Conservation (phyloP, 2,329 filamentous ascomycete species). For the Curvularia hawaiiensis region DNA sequence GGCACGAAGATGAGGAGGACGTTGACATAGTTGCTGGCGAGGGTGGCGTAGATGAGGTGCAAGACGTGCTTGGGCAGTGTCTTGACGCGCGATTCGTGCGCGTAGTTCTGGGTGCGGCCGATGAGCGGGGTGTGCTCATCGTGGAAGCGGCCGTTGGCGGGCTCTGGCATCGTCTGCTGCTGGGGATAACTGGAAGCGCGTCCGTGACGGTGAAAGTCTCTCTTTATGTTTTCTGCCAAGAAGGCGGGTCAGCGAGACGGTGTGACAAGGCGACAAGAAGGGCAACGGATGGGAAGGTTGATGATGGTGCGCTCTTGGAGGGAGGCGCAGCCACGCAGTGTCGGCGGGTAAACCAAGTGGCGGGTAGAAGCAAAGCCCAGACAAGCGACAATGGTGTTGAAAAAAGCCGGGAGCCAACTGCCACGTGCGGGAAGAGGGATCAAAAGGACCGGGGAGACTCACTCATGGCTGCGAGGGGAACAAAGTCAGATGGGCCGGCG, state of each 20-base stretch:
- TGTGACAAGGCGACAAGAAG: constrained; percentile 2
- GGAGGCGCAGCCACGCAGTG: constrained; percentile 4
- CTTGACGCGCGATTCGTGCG: constrained; percentile 36
- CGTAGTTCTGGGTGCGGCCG: constrained; percentile 21
- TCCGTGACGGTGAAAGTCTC: constrained; percentile 39
- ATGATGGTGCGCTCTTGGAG: constrained; percentile 7
- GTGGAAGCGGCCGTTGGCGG: constrained; percentile 33
- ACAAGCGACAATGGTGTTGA: constrained; percentile 6
- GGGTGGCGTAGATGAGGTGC: constrained; percentile 49
- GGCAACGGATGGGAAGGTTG: constrained; percentile 1
- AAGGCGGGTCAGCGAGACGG: constrained; percentile 8
- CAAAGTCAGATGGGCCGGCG: constrained; percentile 14
- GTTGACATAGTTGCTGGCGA: constrained; percentile 65
- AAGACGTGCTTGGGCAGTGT: constrained; percentile 38
- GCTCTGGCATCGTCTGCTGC: constrained; percentile 29
- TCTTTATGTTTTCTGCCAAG: constrained; percentile 41
- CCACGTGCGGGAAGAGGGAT: constrained; percentile 14
- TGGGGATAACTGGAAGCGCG: constrained; percentile 26
- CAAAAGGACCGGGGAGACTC: constrained; percentile 17
- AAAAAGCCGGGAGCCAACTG: constrained; percentile 11
- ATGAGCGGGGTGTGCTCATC: constrained; percentile 41
- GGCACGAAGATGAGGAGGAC: constrained; percentile 75
- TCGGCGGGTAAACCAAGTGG: constrained; percentile 1
- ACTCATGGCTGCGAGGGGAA: constrained; percentile 23
- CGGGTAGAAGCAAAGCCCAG: constrained; percentile 8